Evolutionary conservation across 305 asterid genomes (phyloP).

Genomic region (Plantago coronopus): DNA sequence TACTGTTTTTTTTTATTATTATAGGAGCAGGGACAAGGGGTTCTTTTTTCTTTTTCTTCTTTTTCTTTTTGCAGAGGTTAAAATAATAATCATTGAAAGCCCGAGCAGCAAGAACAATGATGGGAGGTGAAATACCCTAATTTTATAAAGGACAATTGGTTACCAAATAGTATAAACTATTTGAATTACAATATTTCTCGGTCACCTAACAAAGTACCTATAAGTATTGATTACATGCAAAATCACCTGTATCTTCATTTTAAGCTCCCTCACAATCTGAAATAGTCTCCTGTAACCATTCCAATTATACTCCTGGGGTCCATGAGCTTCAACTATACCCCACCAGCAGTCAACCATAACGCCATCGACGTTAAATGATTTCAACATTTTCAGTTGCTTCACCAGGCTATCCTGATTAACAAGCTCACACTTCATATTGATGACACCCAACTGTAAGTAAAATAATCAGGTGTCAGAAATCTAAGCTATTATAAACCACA

Average conservation of each 20-base stretch:
- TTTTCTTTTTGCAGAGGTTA: no score
- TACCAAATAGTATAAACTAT: no score
- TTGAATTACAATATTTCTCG: no score
- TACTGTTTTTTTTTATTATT: no score
- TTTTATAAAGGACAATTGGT: no score
- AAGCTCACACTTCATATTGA: conserved; percentile 84
- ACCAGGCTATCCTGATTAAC: conserved; percentile 76
- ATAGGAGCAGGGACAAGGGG: no score
- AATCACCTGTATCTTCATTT: conserved; percentile 71
- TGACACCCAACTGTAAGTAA: conserved; percentile 66
- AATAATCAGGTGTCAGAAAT: conserved; percentile 6
- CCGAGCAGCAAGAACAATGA: no score
- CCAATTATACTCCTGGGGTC: conserved; percentile 84
- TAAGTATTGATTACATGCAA: conserved; percentile 23
- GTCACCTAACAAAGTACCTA: no score
- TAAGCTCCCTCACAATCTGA: conserved; percentile 67
- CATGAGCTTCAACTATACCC: conserved; percentile 88
- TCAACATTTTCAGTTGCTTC: conserved; percentile 71
- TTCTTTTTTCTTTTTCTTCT: no score
- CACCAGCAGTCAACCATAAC: conserved; percentile 96
- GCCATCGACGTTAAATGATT: conserved; percentile 70
- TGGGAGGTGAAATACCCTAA: no score
- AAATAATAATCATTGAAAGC: no score
- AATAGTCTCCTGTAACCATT: conserved; percentile 68
- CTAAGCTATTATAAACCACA: neutral